Conservation (phyloP, 75 land plant genomes). For the Cupressus sempervirens region DNA sequence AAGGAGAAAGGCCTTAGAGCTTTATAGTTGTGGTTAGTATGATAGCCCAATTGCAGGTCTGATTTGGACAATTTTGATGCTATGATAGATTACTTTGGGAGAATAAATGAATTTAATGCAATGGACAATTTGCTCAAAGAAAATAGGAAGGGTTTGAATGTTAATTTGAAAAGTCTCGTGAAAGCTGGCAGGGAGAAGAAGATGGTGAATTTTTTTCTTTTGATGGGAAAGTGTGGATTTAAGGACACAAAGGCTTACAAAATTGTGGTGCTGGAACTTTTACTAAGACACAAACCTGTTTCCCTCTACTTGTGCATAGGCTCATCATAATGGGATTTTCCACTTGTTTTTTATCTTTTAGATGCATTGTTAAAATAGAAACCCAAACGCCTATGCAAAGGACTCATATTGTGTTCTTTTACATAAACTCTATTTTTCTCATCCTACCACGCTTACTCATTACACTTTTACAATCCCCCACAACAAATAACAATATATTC, state of each 20-base stretch:
- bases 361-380: too few species aligned
- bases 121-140: conserved; percentile 24
- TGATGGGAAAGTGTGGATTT: conserved; percentile 42
- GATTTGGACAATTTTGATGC: conserved; percentile 24
- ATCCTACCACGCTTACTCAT: too few species aligned
- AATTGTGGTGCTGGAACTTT: conserved; percentile 28
- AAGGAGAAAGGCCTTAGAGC: conserved; percentile 29
- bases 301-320: too few species aligned
- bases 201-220: conserved; percentile 28
- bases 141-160: background rate
- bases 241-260: conserved; percentile 18
- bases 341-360: too few species aligned
- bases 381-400: too few species aligned
- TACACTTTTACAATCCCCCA: too few species aligned
- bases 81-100: conserved; percentile 39
- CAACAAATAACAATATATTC: too few species aligned
- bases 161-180: conserved; percentile 31
- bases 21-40: conserved; percentile 22
- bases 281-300: too few species aligned
- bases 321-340: too few species aligned
- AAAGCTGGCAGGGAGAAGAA: conserved; percentile 41
- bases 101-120: conserved; percentile 50
- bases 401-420: too few species aligned
- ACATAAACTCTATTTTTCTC: too few species aligned
- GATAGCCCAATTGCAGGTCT: conserved; percentile 17